Evolutionary conservation across 192 early-diverging fungal genomes (phyloP).

Genomic region (Nowakowskiella sp.): DNA sequence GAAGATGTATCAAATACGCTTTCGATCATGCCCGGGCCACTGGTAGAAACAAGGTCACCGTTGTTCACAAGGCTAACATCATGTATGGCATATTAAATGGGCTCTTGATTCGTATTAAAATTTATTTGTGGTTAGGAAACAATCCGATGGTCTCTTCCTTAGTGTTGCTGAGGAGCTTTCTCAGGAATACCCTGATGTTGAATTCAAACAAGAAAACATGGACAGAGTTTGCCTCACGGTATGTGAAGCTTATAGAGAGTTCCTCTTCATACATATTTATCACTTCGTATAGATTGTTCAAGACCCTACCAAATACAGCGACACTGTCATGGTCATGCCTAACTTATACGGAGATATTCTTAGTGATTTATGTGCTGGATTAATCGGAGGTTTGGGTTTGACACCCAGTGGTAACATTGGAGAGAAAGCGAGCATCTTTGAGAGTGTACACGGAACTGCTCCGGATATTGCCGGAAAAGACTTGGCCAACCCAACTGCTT

Average conservation of each 20-base stretch:
- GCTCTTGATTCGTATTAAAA: not conserved
- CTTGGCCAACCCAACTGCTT: slow-evolving; percentile 90
- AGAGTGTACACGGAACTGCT: slow-evolving; percentile 84
- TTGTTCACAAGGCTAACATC: slow-evolving; percentile 92
- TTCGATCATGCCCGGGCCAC: slow-evolving; percentile 86
- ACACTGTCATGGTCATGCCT: slow-evolving; percentile 99
- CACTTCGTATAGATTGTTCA: slow-evolving; percentile 66
- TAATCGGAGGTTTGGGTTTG: slow-evolving; percentile 96
- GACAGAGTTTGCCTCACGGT: slow-evolving; percentile 81
- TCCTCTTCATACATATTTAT: slow-evolving; percentile 7
- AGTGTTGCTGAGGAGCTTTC: slow-evolving; percentile 85
- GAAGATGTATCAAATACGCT: slow-evolving; percentile 86
- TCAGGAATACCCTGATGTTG: slow-evolving; percentile 82
- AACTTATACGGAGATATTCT: slow-evolving; percentile 99
- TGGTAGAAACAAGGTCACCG: slow-evolving; percentile 88
- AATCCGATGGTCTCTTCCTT: slow-evolving; percentile 96
- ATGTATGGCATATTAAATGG: slow-evolving; percentile 19
- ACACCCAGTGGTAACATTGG: slow-evolving; percentile 99
- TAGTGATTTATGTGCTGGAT: slow-evolving; percentile 94
- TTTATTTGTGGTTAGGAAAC: slow-evolving; percentile 44
- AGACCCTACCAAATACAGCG: slow-evolving; percentile 79
- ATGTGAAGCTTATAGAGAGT: not conserved
- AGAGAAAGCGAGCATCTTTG: slow-evolving; percentile 94
- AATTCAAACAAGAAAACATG: slow-evolving; percentile 84
- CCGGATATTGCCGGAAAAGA: slow-evolving; percentile 98